phyloP scores from a whole-genome alignment of 202 grass and related monocot genomes.

The Dendrocalamus latiflorus region DNA sequence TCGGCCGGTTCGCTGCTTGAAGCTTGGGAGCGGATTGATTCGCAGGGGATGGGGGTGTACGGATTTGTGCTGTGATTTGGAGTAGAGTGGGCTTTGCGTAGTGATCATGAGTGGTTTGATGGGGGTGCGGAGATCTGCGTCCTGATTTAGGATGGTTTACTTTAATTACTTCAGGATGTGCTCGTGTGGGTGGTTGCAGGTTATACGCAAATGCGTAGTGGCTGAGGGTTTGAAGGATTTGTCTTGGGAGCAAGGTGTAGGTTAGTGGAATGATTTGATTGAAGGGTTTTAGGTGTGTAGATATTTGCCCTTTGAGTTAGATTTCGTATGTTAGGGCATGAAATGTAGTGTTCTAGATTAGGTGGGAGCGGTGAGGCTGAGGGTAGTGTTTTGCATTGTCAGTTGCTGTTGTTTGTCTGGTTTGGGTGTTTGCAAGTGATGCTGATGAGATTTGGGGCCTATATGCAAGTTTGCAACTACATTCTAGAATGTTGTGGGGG shows the following conservation, averaged over 20 bases:
- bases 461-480: neutral
- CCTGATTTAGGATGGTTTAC: neutral
- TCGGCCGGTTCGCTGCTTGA: neutral
- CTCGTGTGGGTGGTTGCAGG: neutral
- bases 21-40: neutral
- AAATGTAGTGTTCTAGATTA: neutral
- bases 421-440: neutral
- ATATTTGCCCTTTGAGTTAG: neutral
- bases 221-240: neutral
- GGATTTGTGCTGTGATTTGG: neutral
- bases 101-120: neutral
- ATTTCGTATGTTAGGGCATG: neutral
- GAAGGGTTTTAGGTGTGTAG: neutral
- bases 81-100: neutral
- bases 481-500: neutral
- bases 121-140: conserved; percentile 7
- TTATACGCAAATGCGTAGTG: neutral
- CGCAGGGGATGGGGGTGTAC: neutral
- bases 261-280: neutral
- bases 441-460: neutral
- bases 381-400: neutral
- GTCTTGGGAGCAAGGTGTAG: neutral
- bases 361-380: neutral
- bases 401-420: neutral
- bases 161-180: neutral